Conservation (phyloP, 257 asterid species). For the Galeopsis tetrahit region DNA sequence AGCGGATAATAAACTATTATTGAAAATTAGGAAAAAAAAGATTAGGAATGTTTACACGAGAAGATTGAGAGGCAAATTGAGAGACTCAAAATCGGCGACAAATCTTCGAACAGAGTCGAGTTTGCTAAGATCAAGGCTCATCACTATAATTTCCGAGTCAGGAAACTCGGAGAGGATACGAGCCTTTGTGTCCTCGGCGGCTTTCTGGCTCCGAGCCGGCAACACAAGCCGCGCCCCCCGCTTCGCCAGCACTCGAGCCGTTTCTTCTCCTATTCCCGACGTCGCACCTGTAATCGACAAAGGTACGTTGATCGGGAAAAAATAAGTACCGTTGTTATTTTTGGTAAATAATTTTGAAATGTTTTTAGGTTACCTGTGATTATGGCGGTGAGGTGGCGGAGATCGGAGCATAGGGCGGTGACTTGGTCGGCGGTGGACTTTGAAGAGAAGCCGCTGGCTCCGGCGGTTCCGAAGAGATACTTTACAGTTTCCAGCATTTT, state of each 20-base stretch:
- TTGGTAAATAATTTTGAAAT: background rate
- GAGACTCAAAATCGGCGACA: conserved; percentile 65
- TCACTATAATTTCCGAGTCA: conserved; percentile 61
- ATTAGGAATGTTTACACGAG: conserved; percentile 61
- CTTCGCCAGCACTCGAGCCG: conserved; percentile 83
- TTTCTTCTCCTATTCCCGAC: conserved; percentile 96
- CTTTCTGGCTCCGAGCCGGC: conserved; percentile 77
- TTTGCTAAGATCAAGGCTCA: conserved; percentile 90
- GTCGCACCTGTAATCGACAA: conserved; percentile 65
- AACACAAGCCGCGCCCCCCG: conserved; percentile 85
- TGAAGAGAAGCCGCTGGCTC: conserved; percentile 82
- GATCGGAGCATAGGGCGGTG: conserved; percentile 55
- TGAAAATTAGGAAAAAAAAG: background rate
- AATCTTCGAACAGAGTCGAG: conserved; percentile 71
- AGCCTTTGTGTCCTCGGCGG: conserved; percentile 77
- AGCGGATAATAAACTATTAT: too few relatives aligned
- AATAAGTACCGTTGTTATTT: background rate
- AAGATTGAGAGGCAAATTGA: conserved; percentile 75
- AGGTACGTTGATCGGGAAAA: background rate
- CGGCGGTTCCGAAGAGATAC: conserved; percentile 79
- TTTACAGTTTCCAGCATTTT: conserved; percentile 73
- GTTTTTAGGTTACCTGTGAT: conserved; percentile 57
- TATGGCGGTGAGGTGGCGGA: conserved; percentile 72
- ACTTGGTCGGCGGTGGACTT: conserved; percentile 85
- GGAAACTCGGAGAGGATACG: conserved; percentile 75